Evolutionary conservation across 768 basidiomycete species (phyloP), one percentile per base, ranked within the genome.

Genomic region (Lactarius sp.): DNA sequence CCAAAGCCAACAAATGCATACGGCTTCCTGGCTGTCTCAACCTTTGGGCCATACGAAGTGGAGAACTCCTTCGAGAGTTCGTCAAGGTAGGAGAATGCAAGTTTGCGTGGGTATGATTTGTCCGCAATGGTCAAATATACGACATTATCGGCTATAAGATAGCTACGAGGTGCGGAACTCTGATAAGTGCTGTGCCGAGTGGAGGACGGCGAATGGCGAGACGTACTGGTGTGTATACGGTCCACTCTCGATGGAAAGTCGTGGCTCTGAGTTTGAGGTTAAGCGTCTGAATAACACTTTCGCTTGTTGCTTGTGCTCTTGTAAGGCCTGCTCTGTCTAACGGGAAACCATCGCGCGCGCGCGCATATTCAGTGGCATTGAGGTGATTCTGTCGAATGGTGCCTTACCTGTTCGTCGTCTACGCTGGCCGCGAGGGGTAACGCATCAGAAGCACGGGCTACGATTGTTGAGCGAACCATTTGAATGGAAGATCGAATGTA

Each of bases 1-100:
- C 94, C 94, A 70, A 99, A 99, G 52, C 97, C 94, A 64, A 98
- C 90, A 73, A 98, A 98, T 31, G 97, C 96, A 73, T 99, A 99
- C n/a, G 97, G 97, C 74, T 96, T 93, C 67, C 93, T 84, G 18
- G 90, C 89, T 18, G 84, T 81, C 70, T 98, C 96, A 20, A 98
- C 92, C 75, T 94, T 96, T 6, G 91, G 80, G 10, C 94, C 97
- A 75, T 98, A 99, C 6, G 90, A 90, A 56, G 85, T 84, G 44
- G 88, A 83, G 72, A 99, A 99, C 76, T 99, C 97, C 72, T 97
- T 98, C 27, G 92, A 90, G 50, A 99, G 81, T 76, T 99, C 97
- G 69, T 98, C 94, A 54, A 99, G 83, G 75, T 94, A 99, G 8
- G 94, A 94, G 77, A 99, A 99, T 1, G 94, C 94, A 39, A 98